A percentile compares a stretch with the other conserved stretches of the same genome.
These are phyloP conservation scores for Helichrysum umbraculigerum DNA, from an alignment of 129 eudicot genomes.

Conservation along the genomic window DNA sequence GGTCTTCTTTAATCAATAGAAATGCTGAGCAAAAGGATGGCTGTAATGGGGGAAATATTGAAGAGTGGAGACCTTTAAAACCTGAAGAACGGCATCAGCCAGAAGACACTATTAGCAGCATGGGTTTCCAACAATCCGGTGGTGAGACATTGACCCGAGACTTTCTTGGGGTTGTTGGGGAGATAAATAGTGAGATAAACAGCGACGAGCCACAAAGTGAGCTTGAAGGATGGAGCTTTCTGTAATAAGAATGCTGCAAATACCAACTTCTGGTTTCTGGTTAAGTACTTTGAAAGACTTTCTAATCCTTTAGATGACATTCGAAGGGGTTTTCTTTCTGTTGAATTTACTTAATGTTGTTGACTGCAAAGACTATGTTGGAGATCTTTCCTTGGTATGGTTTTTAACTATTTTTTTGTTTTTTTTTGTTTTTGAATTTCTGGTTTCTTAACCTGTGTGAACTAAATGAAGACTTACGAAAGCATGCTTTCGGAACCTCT, in stretches of 20 bases:
- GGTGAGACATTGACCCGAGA: constrained; percentile 19
- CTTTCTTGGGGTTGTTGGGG: constrained; percentile 33
- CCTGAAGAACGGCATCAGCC: too few relatives aligned
- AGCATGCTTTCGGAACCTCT: not conserved
- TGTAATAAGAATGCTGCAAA: not conserved
- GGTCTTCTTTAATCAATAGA: constrained; percentile 5
- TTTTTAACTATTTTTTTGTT: not conserved
- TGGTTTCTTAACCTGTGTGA: too few relatives aligned
- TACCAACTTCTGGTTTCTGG: not conserved
- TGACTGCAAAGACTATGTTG: not conserved
- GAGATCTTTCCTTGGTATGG: not conserved
- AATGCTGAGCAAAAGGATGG: not conserved
- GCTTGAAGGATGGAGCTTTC: constrained; percentile 3
- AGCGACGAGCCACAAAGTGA: not conserved
- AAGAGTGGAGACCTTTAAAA: not conserved
- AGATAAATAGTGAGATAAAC: not conserved
- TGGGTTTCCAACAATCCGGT: not conserved
- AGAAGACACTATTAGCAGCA: not conserved
- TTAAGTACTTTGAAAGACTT: not conserved
- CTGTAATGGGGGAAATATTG: not conserved
- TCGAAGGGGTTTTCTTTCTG: not conserved
- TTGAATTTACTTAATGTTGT: too few relatives aligned
- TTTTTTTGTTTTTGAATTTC: not conserved
- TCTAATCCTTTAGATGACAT: not conserved
- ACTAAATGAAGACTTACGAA: not conserved